phyloP scores from a whole-genome alignment of 371 early-diverging fungal genomes.

The Coemansia sp. region DNA sequence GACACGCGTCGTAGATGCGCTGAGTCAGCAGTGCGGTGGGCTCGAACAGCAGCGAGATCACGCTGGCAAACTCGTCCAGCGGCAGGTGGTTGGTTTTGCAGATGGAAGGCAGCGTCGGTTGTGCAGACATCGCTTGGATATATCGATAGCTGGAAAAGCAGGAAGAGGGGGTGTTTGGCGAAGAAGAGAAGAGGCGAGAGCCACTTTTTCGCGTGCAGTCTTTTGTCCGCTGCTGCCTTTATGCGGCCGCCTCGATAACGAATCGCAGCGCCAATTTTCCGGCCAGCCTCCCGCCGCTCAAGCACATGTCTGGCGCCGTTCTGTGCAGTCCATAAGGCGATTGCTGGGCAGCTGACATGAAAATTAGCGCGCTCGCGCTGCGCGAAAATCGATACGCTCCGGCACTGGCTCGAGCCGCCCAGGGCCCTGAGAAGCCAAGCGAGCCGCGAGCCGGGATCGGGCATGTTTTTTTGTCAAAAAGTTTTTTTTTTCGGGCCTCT shows the following conservation, averaged over 20 bases:
- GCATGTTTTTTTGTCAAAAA: background rate
- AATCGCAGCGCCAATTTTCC: constrained; percentile 2
- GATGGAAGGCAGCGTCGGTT: constrained; percentile 64
- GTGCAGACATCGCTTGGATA: constrained; percentile 30
- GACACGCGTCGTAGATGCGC: constrained; percentile 66
- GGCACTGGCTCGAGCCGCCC: constrained; percentile 4
- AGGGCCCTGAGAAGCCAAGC: background rate
- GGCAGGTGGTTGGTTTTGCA: constrained; percentile 64
- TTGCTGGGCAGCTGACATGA: too few relatives aligned
- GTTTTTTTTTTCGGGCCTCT: constrained; percentile 5
- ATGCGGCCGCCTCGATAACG: background rate
- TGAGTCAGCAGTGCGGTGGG: constrained; percentile 80
- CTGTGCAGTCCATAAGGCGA: background rate
- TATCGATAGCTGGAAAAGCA: background rate
- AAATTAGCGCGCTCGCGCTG: constrained; percentile 1
- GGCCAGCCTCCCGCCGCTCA: background rate
- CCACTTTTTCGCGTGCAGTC: background rate
- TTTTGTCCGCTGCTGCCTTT: background rate
- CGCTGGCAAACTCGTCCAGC: constrained; percentile 58
- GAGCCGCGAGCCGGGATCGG: background rate
- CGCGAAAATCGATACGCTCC: background rate
- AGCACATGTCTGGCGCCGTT: background rate
- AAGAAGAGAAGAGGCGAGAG: background rate
- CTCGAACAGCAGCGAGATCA: constrained; percentile 80
- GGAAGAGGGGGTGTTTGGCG: background rate